These are phyloP conservation scores for Verticillium dahliae DNA, from an alignment of 2,329 filamentous ascomycete species.

Conservation along the genomic window DNA sequence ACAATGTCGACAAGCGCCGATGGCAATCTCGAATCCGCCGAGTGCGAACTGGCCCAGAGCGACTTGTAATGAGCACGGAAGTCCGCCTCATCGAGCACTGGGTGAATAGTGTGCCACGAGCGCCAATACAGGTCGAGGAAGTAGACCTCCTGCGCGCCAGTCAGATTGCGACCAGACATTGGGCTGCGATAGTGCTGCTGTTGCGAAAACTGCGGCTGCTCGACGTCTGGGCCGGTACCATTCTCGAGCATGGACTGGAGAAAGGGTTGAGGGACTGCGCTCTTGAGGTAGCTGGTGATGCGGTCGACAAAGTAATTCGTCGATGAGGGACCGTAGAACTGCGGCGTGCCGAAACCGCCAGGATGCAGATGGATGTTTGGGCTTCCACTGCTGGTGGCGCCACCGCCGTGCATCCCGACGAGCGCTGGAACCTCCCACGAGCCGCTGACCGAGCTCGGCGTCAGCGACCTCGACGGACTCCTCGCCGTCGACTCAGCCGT, in stretches of 20 bases:
- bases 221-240: conserved; percentile 24
- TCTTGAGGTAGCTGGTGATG: conserved; percentile 15
- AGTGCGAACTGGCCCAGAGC: conserved; percentile 23
- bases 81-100: conserved; percentile 35
- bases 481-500: not conserved
- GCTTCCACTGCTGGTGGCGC: conserved; percentile 15
- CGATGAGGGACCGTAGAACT: not conserved
- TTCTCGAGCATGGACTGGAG: conserved; percentile 31
- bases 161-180: conserved; percentile 18
- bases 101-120: conserved; percentile 32
- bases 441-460: not conserved
- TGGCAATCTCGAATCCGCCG: conserved; percentile 23
- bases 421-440: not conserved
- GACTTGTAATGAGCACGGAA: conserved; percentile 36
- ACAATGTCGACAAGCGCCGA: conserved; percentile 47
- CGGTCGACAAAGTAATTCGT: not conserved
- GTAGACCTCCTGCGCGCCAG: conserved; percentile 35
- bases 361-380: not conserved
- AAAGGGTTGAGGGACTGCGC: conserved; percentile 24
- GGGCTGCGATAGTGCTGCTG: conserved; percentile 3
- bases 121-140: conserved; percentile 42
- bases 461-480: conserved; percentile 4
- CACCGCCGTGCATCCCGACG: conserved; percentile 21
- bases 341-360: not conserved
- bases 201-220: conserved; percentile 20